These are phyloP conservation scores for Larix sibirica DNA, from an alignment of 83 land plant species.

Conservation along the genomic window DNA sequence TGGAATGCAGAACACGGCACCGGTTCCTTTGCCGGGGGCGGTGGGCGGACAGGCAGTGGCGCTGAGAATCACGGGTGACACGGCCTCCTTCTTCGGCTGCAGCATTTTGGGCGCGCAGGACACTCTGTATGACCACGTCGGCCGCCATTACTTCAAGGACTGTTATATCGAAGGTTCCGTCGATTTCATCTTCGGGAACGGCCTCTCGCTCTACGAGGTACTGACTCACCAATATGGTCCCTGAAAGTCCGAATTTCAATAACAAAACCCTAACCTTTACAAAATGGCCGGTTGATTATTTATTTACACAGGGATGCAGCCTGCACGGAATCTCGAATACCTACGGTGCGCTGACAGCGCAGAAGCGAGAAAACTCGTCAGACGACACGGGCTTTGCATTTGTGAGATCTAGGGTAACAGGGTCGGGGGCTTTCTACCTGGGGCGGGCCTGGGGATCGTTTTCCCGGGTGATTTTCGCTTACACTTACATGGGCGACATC, in stretches of 20 bases:
- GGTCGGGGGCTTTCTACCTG: conserved; percentile 60
- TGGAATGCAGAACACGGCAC: conserved; percentile 23
- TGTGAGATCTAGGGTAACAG: conserved; percentile 63
- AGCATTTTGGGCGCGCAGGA: conserved; percentile 21
- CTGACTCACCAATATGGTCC: neutral
- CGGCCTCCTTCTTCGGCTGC: conserved; percentile 20
- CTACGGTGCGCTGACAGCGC: conserved; percentile 60
- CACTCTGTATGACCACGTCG: conserved; percentile 24
- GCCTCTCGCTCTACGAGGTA: conserved; percentile 25
- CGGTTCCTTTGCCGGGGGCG: conserved; percentile 21
- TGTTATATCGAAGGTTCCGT: conserved; percentile 25
- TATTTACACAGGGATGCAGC: conserved; percentile 40
- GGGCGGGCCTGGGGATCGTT: conserved; percentile 85
- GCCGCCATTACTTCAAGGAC: conserved; percentile 23
- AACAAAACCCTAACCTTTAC: neutral
- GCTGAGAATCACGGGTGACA: conserved; percentile 21
- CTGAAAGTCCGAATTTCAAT: neutral
- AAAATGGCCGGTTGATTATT: neutral
- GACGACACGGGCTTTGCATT: conserved; percentile 75
- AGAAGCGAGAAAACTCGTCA: conserved; percentile 39
- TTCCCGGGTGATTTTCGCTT: conserved; percentile 73
- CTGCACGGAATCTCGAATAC: conserved; percentile 43
- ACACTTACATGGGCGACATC: conserved; percentile 60
- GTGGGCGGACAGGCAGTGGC: conserved; percentile 22
- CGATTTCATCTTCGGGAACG: conserved; percentile 25